Evolutionary conservation across 441 rosid genomes (phyloP).

Genomic region (Mallotus repandus): DNA sequence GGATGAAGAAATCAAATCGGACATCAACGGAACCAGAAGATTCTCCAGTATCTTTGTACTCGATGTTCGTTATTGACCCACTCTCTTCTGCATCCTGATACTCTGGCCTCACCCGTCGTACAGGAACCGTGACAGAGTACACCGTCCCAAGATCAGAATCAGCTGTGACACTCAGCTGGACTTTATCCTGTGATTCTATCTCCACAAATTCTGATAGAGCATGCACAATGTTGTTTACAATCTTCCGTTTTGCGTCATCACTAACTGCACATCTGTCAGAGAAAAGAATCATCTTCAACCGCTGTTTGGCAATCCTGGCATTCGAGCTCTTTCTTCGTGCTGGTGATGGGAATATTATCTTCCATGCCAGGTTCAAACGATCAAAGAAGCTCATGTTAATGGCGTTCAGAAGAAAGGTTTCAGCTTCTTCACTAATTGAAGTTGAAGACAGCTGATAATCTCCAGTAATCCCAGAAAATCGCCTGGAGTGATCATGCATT

Average conservation of each 20-base stretch:
- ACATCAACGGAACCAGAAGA: constrained; percentile 86
- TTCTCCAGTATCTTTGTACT: constrained; percentile 72
- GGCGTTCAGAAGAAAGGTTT: constrained; percentile 69
- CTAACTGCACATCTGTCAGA: constrained; percentile 96
- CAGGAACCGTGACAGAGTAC: constrained; percentile 93
- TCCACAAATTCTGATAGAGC: constrained; percentile 94
- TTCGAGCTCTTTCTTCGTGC: constrained; percentile 74
- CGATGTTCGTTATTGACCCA: constrained; percentile 67
- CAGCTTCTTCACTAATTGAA: constrained; percentile 61
- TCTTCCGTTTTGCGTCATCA: constrained; percentile 86
- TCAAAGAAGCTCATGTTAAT: constrained; percentile 84
- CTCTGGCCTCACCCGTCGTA: constrained; percentile 83
- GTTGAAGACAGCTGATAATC: constrained; percentile 56
- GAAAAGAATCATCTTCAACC: constrained; percentile 94
- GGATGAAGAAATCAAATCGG: constrained; percentile 83
- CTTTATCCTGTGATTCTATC: constrained; percentile 98
- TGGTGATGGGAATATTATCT: constrained; percentile 82
- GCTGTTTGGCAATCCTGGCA: constrained; percentile 93
- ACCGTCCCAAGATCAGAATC: constrained; percentile 88
- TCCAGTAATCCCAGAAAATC: constrained; percentile 44
- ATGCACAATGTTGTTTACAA: constrained; percentile 76
- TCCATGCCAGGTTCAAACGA: constrained; percentile 91
- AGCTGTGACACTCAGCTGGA: constrained; percentile 81
- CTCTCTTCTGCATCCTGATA: constrained; percentile 65
- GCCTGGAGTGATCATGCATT: constrained; percentile 32